A percentile compares a stretch with the other conserved stretches of the same genome.
Conservation (phyloP, 805 yeast species). For the Pichia gijzeniarum region DNA sequence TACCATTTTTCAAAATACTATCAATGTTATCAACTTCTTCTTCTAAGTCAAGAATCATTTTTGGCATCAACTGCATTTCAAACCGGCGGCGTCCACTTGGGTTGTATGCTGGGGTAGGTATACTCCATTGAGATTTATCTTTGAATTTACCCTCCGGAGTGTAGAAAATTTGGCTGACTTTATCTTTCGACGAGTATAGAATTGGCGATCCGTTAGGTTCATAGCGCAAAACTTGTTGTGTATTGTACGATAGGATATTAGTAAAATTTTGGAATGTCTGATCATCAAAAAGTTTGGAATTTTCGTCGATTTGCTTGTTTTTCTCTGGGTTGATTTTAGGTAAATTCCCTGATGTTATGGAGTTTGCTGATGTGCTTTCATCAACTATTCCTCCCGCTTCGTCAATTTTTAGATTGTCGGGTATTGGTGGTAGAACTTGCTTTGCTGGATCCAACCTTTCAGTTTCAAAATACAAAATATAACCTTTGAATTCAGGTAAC, state of each 20-base stretch:
- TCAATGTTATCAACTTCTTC: slow-evolving; percentile 28
- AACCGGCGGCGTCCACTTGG: slow-evolving; percentile 57
- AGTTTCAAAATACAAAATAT: slow-evolving; percentile 61
- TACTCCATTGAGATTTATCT: slow-evolving; percentile 18
- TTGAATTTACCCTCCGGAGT: slow-evolving; percentile 21
- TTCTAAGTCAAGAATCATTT: slow-evolving; percentile 79
- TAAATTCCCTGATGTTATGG: slow-evolving; percentile 14
- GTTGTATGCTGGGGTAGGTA: slow-evolving; percentile 58
- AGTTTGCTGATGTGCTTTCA: slow-evolving; percentile 6
- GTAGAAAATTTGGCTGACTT: slow-evolving; percentile 39
- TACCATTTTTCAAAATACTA: slow-evolving; percentile 55
- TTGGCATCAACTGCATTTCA: slow-evolving; percentile 94
- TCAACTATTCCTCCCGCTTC: slow-evolving; percentile 13
- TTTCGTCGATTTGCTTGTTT: slow-evolving; percentile 35
- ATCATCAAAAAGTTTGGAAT: slow-evolving; percentile 60
- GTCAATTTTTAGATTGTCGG: slow-evolving; percentile 30
- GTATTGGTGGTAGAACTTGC: slow-evolving; percentile 36
- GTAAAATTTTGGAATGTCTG: slow-evolving; percentile 74
- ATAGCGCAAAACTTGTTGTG: slow-evolving; percentile 81
- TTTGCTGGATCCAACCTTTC: slow-evolving; percentile 54
- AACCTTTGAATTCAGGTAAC: slow-evolving; percentile 56
- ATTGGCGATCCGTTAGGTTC: slow-evolving; percentile 76
- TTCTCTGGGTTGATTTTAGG: slow-evolving; percentile 15
- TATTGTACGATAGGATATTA: slow-evolving; percentile 69
- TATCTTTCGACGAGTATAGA: slow-evolving; percentile 59